Percentiles rank a stretch among this genome's conserved stretches.
Conservation (phyloP, 306 rosid genomes). For the Hippophae rhamnoides region DNA sequence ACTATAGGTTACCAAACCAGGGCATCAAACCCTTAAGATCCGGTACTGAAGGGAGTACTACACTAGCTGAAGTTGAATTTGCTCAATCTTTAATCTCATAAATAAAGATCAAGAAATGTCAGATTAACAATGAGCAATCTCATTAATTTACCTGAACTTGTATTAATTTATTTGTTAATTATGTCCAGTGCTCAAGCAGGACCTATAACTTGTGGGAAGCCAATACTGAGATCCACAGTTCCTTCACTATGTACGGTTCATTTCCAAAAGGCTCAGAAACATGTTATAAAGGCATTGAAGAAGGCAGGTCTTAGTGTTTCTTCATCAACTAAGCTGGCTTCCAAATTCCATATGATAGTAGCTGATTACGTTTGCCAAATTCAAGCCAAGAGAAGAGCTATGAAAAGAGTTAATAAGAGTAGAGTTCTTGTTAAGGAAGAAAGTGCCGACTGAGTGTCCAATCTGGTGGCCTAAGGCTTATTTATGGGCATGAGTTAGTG, state of each 20-base stretch:
- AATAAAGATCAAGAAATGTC: no score
- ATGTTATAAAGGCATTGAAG: slow-evolving; percentile 39
- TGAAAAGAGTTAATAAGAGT: slow-evolving; percentile 5
- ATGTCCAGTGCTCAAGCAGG: slow-evolving; percentile 43
- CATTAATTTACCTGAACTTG: neutral
- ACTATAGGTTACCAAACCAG: no score
- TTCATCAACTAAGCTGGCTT: slow-evolving; percentile 28
- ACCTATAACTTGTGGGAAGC: slow-evolving; percentile 49
- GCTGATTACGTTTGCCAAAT: slow-evolving; percentile 36
- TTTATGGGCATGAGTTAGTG: neutral
- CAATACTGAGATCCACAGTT: slow-evolving; percentile 40
- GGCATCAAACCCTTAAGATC: no score
- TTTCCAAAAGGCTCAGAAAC: slow-evolving; percentile 42
- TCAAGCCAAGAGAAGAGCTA: slow-evolving; percentile 33
- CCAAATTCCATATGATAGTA: slow-evolving; percentile 43
- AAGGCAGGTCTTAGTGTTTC: slow-evolving; percentile 38
- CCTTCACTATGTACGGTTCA: slow-evolving; percentile 50
- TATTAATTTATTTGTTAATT: neutral
- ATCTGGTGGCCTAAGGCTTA: neutral
- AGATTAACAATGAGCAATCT: no score
- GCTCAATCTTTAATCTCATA: no score
- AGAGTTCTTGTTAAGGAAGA: slow-evolving; percentile 22
- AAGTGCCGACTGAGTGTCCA: slow-evolving; percentile 7
- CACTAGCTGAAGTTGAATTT: no score
- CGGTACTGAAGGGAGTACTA: no score